A percentile compares a stretch with the other conserved stretches of the same genome.
phyloP scores from a whole-genome alignment of 345 rosid genomes.

The Trapa incisa region DNA sequence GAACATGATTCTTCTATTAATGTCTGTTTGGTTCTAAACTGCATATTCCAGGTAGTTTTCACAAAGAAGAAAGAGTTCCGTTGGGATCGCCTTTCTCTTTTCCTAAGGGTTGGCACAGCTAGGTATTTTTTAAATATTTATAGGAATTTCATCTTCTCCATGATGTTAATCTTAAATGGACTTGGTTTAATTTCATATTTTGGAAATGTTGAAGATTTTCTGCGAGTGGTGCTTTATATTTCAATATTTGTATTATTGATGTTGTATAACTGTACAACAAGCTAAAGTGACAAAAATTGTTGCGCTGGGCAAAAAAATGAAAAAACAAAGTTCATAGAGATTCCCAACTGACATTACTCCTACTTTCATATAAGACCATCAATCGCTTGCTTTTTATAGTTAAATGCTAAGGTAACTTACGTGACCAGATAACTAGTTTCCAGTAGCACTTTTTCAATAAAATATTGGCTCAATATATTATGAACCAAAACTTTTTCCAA shows the following conservation, averaged over 20 bases:
- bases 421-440: background rate
- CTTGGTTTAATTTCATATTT: background rate
- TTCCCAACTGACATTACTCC: background rate
- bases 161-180: background rate
- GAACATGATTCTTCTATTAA: constrained; percentile 7
- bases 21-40: constrained; percentile 1
- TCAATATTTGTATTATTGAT: background rate
- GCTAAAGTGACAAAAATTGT: background rate
- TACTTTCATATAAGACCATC: background rate
- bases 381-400: background rate
- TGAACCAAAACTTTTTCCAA: background rate
- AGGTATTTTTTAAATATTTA: constrained; percentile 24
- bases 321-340: background rate
- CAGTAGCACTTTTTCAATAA: background rate
- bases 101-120: constrained; percentile 52
- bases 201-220: background rate
- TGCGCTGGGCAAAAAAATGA: background rate
- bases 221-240: background rate
- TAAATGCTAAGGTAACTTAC: background rate
- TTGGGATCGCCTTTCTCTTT: constrained; percentile 71
- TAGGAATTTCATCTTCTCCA: background rate
- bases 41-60: constrained; percentile 48
- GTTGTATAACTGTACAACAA: background rate
- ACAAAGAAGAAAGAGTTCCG: constrained; percentile 69
- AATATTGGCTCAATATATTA: background rate